Evolutionary conservation across 2,329 filamentous ascomycete species (phyloP).

Genomic region (Diaporthe velutina): DNA sequence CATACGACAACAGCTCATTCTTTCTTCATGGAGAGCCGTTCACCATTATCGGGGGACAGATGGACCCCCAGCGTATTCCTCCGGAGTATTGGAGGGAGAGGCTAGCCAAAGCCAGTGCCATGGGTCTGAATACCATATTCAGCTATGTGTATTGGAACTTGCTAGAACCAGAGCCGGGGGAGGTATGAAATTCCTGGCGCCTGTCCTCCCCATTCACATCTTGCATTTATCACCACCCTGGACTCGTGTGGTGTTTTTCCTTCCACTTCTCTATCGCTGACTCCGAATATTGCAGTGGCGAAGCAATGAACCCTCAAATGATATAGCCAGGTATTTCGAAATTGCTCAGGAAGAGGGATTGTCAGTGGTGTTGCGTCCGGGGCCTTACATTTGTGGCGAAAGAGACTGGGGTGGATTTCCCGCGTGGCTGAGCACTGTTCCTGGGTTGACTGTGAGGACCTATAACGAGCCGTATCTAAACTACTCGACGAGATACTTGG

Average conservation of each 20-base stretch:
- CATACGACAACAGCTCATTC: slow-evolving; percentile 55
- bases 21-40: slow-evolving; percentile 55
- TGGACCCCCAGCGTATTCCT: slow-evolving; percentile 64
- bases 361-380: slow-evolving; percentile 59
- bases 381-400: slow-evolving; percentile 63
- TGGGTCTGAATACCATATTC: slow-evolving; percentile 65
- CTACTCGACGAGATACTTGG: slow-evolving; percentile 53
- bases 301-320: slow-evolving; percentile 54
- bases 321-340: slow-evolving; percentile 62
- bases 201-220: neutral
- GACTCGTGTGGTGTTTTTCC: neutral
- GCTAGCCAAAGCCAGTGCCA: slow-evolving; percentile 56
- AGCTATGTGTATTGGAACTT: slow-evolving; percentile 65
- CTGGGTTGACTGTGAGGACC: slow-evolving; percentile 55
- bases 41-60: slow-evolving; percentile 62
- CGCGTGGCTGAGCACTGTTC: slow-evolving; percentile 57
- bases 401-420: slow-evolving; percentile 64
- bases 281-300: slow-evolving; percentile 46
- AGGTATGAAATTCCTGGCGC: neutral
- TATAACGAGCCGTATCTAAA: slow-evolving; percentile 56
- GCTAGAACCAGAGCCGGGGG: slow-evolving; percentile 55
- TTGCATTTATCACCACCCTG: neutral
- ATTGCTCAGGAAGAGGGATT: slow-evolving; percentile 61
- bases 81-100: slow-evolving; percentile 60
- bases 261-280: neutral